A percentile compares a stretch with the other conserved stretches of the same genome.
Conservation (phyloP, 2,329 filamentous ascomycete genomes). For the Penicillium brasilianum region DNA sequence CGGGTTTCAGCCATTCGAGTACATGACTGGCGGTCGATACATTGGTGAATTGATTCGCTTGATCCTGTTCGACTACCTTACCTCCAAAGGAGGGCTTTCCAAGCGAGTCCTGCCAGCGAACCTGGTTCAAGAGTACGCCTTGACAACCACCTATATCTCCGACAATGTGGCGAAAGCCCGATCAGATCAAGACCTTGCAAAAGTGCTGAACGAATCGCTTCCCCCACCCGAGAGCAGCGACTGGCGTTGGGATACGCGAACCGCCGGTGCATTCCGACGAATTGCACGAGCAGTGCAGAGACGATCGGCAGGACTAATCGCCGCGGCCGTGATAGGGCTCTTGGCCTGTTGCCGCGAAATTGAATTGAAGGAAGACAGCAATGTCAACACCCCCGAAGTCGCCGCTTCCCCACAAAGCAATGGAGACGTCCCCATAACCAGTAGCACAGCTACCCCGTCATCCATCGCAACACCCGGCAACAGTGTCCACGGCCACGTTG, state of each 20-base stretch:
- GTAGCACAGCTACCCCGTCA: conserved; percentile 20
- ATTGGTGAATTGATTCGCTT: conserved; percentile 76
- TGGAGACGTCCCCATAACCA: conserved; percentile 28
- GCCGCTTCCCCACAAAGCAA: conserved; percentile 36
- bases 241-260: conserved; percentile 67
- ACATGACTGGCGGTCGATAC: conserved; percentile 81
- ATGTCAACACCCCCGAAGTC: conserved; percentile 41
- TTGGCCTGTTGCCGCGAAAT: conserved; percentile 73
- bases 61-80: conserved; percentile 70
- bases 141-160: conserved; percentile 75
- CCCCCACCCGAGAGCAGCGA: conserved; percentile 50
- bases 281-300: conserved; percentile 73
- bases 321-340: conserved; percentile 73
- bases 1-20: conserved; percentile 82
- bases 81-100: conserved; percentile 47
- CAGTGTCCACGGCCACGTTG: conserved; percentile 38
- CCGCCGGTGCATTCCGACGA: conserved; percentile 64
- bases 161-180: conserved; percentile 64
- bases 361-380: conserved; percentile 47
- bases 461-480: conserved; percentile 16
- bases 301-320: conserved; percentile 74
- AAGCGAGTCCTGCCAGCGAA: conserved; percentile 57
- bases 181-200: conserved; percentile 56
- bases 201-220: conserved; percentile 59
- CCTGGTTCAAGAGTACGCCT: conserved; percentile 63